These are phyloP conservation scores for Podila minutissima DNA, from an alignment of 192 early-diverging fungal species.

Conservation along the genomic window DNA sequence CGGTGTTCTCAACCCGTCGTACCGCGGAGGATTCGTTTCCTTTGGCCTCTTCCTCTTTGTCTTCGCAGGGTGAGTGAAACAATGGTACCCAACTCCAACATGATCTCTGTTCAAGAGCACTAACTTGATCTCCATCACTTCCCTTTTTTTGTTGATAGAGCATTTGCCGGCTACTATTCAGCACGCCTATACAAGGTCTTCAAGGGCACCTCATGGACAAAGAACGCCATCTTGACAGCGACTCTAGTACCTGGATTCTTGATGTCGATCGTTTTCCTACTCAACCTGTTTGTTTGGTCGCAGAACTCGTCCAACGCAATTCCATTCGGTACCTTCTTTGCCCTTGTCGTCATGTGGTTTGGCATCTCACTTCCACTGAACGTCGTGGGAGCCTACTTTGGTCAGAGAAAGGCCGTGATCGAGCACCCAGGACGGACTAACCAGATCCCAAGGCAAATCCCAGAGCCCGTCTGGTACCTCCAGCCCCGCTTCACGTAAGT, in stretches of 20 bases:
- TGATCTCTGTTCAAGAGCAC: no score
- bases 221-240: slow-evolving; percentile 73
- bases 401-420: slow-evolving; percentile 75
- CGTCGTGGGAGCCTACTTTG: slow-evolving; percentile 88
- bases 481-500: slow-evolving; percentile 60
- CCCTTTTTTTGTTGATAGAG: slow-evolving; percentile 17
- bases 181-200: slow-evolving; percentile 75
- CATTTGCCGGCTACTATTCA: slow-evolving; percentile 73
- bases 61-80: slow-evolving; percentile 52
- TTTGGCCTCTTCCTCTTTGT: slow-evolving; percentile 66
- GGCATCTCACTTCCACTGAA: slow-evolving; percentile 81
- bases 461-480: slow-evolving; percentile 85
- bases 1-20: slow-evolving; percentile 71
- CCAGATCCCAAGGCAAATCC: slow-evolving; percentile 93
- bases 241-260: slow-evolving; percentile 66
- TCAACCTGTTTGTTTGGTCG: slow-evolving; percentile 91
- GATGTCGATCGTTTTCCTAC: slow-evolving; percentile 71
- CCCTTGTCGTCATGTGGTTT: slow-evolving; percentile 84
- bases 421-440: slow-evolving; percentile 91
- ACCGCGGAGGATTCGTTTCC: slow-evolving; percentile 70
- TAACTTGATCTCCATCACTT: no score
- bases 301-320: slow-evolving; percentile 89
- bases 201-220: slow-evolving; percentile 75
- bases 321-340: slow-evolving; percentile 88
- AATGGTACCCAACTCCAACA: background rate